These are phyloP conservation scores for Ambrosiella beaveri DNA, from an alignment of 2,329 filamentous ascomycete genomes.

Conservation along the genomic window DNA sequence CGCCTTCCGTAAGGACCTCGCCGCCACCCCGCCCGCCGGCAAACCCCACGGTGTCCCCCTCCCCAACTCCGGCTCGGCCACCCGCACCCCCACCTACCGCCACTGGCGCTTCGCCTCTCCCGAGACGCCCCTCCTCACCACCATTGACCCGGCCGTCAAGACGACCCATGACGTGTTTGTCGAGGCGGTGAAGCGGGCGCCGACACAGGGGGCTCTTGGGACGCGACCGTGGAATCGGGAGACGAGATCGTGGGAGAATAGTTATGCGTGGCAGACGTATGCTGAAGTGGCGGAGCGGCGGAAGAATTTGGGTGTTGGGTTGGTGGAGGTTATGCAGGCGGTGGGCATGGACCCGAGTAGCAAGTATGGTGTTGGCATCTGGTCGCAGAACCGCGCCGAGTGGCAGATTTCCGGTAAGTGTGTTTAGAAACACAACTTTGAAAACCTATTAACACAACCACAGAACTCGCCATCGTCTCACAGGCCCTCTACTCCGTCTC, in stretches of 20 bases:
- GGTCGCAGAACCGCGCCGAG: constrained; percentile 72
- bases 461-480: constrained; percentile 72
- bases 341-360: constrained; percentile 42
- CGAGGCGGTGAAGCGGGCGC: constrained; percentile 39
- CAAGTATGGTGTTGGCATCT: constrained; percentile 63
- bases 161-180: constrained; percentile 76
- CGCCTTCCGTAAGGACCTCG: constrained; percentile 26
- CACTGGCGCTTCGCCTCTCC: constrained; percentile 50
- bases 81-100: constrained; percentile 61
- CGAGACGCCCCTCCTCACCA: constrained; percentile 53
- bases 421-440: not conserved
- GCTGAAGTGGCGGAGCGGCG: constrained; percentile 60
- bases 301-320: constrained; percentile 68
- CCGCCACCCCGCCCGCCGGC: constrained; percentile 49
- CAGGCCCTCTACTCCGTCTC: constrained; percentile 82
- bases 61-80: constrained; percentile 55
- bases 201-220: constrained; percentile 60
- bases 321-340: constrained; percentile 65
- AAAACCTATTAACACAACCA: not conserved
- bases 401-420: constrained; percentile 62
- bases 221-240: constrained; percentile 59
- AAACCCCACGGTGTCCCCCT: constrained; percentile 63
- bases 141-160: constrained; percentile 50
- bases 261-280: constrained; percentile 74
- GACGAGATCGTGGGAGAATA: constrained; percentile 54